Evolutionary conservation across 192 early-diverging fungal species (phyloP).

Genomic region (Chytriomyces sp.): DNA sequence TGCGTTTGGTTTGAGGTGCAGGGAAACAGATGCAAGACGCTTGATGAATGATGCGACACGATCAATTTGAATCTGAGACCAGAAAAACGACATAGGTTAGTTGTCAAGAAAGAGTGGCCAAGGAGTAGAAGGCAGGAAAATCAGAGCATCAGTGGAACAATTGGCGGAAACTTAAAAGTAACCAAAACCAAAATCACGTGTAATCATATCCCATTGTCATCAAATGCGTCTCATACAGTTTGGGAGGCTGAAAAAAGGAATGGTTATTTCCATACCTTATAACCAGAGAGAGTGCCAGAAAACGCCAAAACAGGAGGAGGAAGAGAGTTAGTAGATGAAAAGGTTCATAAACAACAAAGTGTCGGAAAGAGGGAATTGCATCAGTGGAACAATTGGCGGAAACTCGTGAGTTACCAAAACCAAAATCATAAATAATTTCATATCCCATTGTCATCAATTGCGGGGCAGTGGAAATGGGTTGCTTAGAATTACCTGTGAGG

Average conservation of each 20-base stretch:
- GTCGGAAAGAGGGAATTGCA: neutral
- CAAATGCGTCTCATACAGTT: neutral
- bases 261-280: no score
- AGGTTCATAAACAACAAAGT: neutral
- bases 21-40: conserved; percentile 70
- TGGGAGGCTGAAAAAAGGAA: no score
- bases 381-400: conserved; percentile 30
- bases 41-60: conserved; percentile 90
- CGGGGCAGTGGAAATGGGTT: neutral
- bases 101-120: neutral
- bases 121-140: no score
- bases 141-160: conserved; percentile 16
- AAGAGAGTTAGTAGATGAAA: no score
- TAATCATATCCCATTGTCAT: neutral
- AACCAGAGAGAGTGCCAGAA: no score
- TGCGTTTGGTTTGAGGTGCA: conserved; percentile 79
- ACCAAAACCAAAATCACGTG: conserved; percentile 4
- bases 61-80: conserved; percentile 70
- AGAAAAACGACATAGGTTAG: neutral
- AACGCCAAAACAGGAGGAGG: no score
- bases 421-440: conserved; percentile 1
- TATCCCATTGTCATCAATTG: neutral
- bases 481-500: no score
- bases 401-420: neutral
- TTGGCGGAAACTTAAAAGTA: conserved; percentile 20